Base-by-base conservation (phyloP, 1,284 basidiomycete species). In the Veloboletus limbatus region DNA sequence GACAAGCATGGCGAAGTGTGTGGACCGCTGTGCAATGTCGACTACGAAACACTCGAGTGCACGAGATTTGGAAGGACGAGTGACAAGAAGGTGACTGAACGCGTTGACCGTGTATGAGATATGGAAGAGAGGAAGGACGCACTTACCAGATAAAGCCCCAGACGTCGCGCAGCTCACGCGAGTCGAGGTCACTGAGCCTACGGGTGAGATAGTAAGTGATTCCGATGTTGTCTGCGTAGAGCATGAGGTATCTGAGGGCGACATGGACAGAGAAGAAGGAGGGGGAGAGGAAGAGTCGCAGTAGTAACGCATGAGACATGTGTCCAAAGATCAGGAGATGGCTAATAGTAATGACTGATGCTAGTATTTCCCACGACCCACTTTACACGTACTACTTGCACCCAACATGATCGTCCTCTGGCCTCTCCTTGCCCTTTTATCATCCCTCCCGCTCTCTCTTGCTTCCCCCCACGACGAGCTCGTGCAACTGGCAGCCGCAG, bases 81-180 rank as follows among this genome's bases (percentile, higher is more conserved):
- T 95, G 47, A 97, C 82, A 49, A 97, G 82, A 31, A 97, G 79
- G 73, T 97, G 93, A 67, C 94, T 96, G 59, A 20, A 36, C 30
- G 35, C 32, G 30, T 33, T 39, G 26, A 39, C 44, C 27, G 38
- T 45, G 21, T n/a, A 47, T n/a, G 41, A 60, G 60, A 49, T 40
- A 43, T 31, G 26, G 51, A 20, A 34, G 45, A 51, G 47, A 45
- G 32, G 30, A 8, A 35, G 40, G 14, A 61, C 66, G 67, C n/a
- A n/a, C n/a, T n/a, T 60, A 95, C 93, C 92, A 97, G 67, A 97
- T 81, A 67, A 97, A 95, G 17, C 93, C 92, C 94, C 95, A 97
- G 57, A 96, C 92, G 68, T 96, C 94, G 59, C 88, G 83, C 47
- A 97, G 76, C 56, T 97, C 92, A 46, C 84, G 76, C 16, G 81